Evolutionary conservation across 2,329 filamentous ascomycete genomes (phyloP), one percentile per base, ranked within the genome.

Genomic region (Diaporthe velutina): DNA sequence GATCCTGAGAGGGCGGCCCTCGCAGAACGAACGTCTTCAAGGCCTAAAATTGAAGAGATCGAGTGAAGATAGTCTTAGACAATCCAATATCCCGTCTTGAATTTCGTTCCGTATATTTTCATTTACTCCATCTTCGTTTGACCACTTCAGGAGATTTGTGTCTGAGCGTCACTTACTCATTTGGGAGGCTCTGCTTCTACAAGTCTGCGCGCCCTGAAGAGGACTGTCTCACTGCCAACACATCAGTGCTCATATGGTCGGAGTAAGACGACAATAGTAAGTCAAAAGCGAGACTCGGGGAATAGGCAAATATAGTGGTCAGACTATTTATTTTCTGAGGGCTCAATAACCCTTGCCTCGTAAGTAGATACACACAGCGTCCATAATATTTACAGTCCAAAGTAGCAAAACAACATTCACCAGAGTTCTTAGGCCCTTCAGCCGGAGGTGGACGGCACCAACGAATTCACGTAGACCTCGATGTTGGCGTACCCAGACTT

Each of bases 1-100:
- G 81, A 82, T 73, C 84, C 83, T 57, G 78, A 78, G 38, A 57
- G 57, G 25, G 68, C 71, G 15, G 70, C 68, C 22, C 38, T 75
- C 35, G 35, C 58, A 2, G 75, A 35, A 50, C 71, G 77, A 54
- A 68, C 60, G 2, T 68, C 50, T 22, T 33, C 74, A 54, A 80
- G 83, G 75, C 86, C 86, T 22, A 84, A 85, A 74, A 89, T 93
- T 75, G 90, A 93, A 79, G 91, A 93, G 82, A 85, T 93, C 77
- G 91, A 92, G 80, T 93, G 64, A 54, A 28, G 54, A 19, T 12
- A 52, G 61, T 30, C n/a, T 15, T 33, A 28, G 33, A 30, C 33
- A 22, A 40, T 54, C 8, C 13, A 38, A 38, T 25, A 35, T 19
- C 45, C 22, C 45, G 25, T 38, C 12, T 15, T 38, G 15, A 30